A percentile compares a stretch with the other conserved stretches of the same genome.
Evolutionary conservation across 1,284 basidiomycete species (phyloP).

Genomic region (Cerioporus squamosus): DNA sequence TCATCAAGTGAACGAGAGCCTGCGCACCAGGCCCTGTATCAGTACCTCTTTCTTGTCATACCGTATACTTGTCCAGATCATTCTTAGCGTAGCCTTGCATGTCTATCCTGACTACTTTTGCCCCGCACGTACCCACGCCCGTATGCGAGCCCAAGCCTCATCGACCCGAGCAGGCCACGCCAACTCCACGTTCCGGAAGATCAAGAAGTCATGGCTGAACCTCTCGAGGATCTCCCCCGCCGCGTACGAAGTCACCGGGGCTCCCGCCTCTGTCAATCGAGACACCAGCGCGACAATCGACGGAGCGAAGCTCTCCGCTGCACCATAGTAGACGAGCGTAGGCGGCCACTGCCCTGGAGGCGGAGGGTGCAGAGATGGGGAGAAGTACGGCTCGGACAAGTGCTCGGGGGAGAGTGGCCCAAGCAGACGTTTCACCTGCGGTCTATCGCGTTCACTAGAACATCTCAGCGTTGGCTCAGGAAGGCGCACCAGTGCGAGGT

Average conservation of each 20-base stretch:
- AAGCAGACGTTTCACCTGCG: slow-evolving; percentile 4
- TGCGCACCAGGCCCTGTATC: not conserved
- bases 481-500: not conserved
- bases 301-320: slow-evolving; percentile 9
- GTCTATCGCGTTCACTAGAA: slow-evolving; percentile 2
- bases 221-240: slow-evolving; percentile 13
- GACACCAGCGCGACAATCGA: slow-evolving; percentile 10
- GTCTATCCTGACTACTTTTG: too few species aligned
- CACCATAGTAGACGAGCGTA: slow-evolving; percentile 19
- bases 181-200: slow-evolving; percentile 9
- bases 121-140: slow-evolving; percentile 7
- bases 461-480: not conserved
- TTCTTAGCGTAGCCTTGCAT: not conserved
- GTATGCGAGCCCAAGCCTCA: slow-evolving; percentile 15
- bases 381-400: slow-evolving; percentile 16
- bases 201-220: slow-evolving; percentile 22
- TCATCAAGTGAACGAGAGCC: slow-evolving; percentile 2
- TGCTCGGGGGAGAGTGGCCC: slow-evolving; percentile 1
- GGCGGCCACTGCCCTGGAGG: slow-evolving; percentile 14
- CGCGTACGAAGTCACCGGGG: slow-evolving; percentile 2
- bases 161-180: slow-evolving; percentile 20
- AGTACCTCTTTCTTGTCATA: not conserved
- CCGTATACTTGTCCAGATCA: not conserved
- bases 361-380: slow-evolving; percentile 15
- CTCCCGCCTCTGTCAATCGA: slow-evolving; percentile 2